Percentiles rank a stretch among this genome's conserved stretches.
Conservation (phyloP, 2,329 filamentous ascomycete species). For the Aspergillus sp. region DNA sequence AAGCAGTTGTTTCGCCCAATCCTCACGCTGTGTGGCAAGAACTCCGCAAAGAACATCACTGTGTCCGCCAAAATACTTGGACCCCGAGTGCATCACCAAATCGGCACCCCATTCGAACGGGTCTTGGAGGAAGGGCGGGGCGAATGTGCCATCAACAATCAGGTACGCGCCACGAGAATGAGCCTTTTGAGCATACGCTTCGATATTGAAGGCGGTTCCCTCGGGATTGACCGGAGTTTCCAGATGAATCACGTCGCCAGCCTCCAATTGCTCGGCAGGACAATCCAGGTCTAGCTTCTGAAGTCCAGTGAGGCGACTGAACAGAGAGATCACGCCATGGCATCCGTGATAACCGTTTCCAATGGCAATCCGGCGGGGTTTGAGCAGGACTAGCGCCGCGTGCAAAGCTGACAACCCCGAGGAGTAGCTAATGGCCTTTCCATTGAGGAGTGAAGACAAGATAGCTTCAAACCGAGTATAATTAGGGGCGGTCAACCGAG, state of each 20-base stretch:
- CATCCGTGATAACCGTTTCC: conserved; percentile 89
- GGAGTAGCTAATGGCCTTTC: conserved; percentile 71
- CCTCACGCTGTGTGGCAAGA: conserved; percentile 62
- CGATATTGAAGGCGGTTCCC: conserved; percentile 75
- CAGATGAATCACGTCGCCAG: conserved; percentile 83
- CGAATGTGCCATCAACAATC: conserved; percentile 89
- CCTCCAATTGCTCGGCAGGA: conserved; percentile 63
- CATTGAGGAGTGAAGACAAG: conserved; percentile 68
- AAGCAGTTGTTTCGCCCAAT: conserved; percentile 63
- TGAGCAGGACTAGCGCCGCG: conserved; percentile 78
- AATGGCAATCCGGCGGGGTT: conserved; percentile 81
- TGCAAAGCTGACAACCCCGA: conserved; percentile 89
- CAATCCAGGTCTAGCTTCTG: conserved; percentile 71
- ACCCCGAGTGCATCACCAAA: conserved; percentile 86
- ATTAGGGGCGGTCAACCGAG: conserved; percentile 75
- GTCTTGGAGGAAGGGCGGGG: conserved; percentile 83
- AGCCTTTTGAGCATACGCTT: conserved; percentile 70
- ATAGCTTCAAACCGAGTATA: conserved; percentile 82
- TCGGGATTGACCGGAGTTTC: conserved; percentile 94
- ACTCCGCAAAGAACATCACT: conserved; percentile 91
- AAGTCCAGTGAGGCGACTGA: conserved; percentile 74
- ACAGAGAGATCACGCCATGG: conserved; percentile 76
- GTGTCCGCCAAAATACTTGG: conserved; percentile 96
- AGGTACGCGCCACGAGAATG: conserved; percentile 71
- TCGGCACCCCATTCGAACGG: conserved; percentile 82